phyloP scores from a whole-genome alignment of 2,329 filamentous ascomycete genomes.

The Talaromyces sp. region DNA sequence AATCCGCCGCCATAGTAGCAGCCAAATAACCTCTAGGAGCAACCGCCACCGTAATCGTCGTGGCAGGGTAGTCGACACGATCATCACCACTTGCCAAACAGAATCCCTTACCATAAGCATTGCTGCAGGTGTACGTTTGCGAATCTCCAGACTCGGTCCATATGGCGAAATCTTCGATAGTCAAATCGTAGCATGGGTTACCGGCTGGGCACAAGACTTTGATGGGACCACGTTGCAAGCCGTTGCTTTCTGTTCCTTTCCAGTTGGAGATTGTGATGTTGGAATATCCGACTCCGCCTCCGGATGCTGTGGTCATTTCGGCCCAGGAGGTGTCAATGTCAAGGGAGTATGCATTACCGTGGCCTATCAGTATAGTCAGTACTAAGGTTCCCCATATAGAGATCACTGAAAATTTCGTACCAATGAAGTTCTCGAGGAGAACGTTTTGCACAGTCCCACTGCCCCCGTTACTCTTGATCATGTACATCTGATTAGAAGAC shows the following conservation, averaged over 20 bases:
- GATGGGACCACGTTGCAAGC: conserved; percentile 53
- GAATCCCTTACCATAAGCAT: conserved; percentile 50
- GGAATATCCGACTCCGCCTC: conserved; percentile 53
- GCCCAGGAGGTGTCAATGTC: conserved; percentile 58
- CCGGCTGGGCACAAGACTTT: conserved; percentile 53
- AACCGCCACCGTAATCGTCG: conserved; percentile 37
- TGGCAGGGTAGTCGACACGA: conserved; percentile 22
- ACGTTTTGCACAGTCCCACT: conserved; percentile 53
- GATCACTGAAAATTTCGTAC: conserved; percentile 22
- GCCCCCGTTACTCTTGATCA: conserved; percentile 63
- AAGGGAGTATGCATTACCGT: conserved; percentile 59
- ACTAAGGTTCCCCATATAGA: not conserved
- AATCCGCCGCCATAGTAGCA: conserved; percentile 29
- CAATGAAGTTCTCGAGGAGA: conserved; percentile 58
- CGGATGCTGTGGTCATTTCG: conserved; percentile 42
- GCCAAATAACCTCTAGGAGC: conserved; percentile 33
- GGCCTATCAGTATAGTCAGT: conserved; percentile 37
- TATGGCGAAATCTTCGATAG: conserved; percentile 54
- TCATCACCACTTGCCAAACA: conserved; percentile 42
- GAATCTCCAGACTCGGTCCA: conserved; percentile 34
- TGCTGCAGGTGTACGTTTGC: conserved; percentile 49
- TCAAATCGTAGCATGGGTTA: conserved; percentile 55
- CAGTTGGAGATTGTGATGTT: conserved; percentile 58
- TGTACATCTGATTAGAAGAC: conserved; percentile 62
- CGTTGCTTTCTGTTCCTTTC: conserved; percentile 55